Conservation (phyloP, 2,329 filamentous ascomycete species). For the Cladosporium phlei region DNA sequence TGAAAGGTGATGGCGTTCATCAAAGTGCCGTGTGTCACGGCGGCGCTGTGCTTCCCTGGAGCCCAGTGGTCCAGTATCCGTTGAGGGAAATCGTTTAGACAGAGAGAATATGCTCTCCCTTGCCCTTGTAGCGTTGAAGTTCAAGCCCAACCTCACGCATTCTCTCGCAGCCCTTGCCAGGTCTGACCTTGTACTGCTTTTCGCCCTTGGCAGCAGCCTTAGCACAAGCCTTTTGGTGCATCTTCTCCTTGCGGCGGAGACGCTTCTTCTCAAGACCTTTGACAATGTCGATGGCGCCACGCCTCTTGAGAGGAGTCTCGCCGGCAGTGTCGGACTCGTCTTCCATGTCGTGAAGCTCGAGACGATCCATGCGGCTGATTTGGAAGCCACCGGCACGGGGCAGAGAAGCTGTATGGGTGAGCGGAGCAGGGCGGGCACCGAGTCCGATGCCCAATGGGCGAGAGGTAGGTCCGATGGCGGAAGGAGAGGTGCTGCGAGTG, state of each 20-base stretch:
- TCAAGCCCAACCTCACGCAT: conserved; percentile 90
- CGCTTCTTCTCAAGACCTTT: conserved; percentile 94
- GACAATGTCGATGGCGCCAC: conserved; percentile 95
- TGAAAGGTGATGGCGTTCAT: not conserved
- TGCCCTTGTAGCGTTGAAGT: conserved; percentile 74
- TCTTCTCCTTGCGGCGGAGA: conserved; percentile 87
- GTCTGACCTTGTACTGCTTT: conserved; percentile 65
- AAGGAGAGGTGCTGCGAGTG: conserved; percentile 42
- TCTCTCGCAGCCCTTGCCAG: conserved; percentile 82
- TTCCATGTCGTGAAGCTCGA: conserved; percentile 35
- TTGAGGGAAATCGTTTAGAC: conserved; percentile 30
- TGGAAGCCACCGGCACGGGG: conserved; percentile 69
- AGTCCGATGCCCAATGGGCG: conserved; percentile 44
- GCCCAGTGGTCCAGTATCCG: conserved; percentile 9
- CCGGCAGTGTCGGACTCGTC: conserved; percentile 34
- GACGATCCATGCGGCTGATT: conserved; percentile 30
- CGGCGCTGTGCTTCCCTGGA: conserved; percentile 25
- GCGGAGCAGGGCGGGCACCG: conserved; percentile 56
- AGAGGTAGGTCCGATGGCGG: conserved; percentile 41
- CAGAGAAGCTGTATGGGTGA: conserved; percentile 78
- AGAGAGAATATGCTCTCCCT: conserved; percentile 48
- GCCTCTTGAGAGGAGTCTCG: conserved; percentile 58
- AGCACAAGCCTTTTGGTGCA: conserved; percentile 82
- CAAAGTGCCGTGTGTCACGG: conserved; percentile 16
- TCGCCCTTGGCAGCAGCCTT: conserved; percentile 61